Percentiles rank a stretch among this genome's conserved stretches.
phyloP scores from a whole-genome alignment of 495 filamentous ascomycete genomes.

The Penicillium herquei region DNA sequence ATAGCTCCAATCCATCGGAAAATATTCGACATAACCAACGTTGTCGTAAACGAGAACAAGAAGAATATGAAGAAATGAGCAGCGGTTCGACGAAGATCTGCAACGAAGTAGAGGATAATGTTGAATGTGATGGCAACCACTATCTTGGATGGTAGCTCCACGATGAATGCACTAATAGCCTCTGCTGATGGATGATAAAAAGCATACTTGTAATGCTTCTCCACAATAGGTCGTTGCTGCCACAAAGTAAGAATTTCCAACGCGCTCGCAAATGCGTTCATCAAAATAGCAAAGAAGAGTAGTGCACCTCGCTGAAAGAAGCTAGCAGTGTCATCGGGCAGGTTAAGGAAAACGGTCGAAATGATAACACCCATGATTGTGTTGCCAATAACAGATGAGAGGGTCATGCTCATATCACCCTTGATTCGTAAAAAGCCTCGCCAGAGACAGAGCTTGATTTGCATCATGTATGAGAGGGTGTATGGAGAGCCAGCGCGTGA shows the following conservation, averaged over 20 bases:
- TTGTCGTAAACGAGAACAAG: conserved; percentile 64
- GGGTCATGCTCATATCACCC: conserved; percentile 69
- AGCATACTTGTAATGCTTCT: conserved; percentile 89
- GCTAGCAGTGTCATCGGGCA: conserved; percentile 56
- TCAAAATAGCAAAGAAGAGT: conserved; percentile 81
- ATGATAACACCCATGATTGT: conserved; percentile 73
- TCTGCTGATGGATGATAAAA: conserved; percentile 89
- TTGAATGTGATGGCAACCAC: conserved; percentile 60
- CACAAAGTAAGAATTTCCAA: conserved; percentile 81
- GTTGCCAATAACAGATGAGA: conserved; percentile 72
- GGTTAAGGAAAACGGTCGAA: conserved; percentile 77
- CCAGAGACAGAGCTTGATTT: conserved; percentile 69
- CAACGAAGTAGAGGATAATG: conserved; percentile 81
- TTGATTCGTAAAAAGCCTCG: conserved; percentile 67
- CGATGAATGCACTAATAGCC: conserved; percentile 78
- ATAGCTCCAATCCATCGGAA: conserved; percentile 83
- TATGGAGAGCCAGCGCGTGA: conserved; percentile 68
- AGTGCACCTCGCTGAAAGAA: conserved; percentile 81
- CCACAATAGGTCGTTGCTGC: conserved; percentile 84
- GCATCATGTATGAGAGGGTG: conserved; percentile 69
- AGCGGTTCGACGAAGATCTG: conserved; percentile 72
- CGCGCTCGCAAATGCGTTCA: conserved; percentile 79
- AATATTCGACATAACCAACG: conserved; percentile 66
- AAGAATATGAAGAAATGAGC: conserved; percentile 69
- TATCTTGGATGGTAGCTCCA: conserved; percentile 69